These are phyloP conservation scores for Syzygium syzygioides DNA, from an alignment of 441 rosid species.

Conservation along the genomic window DNA sequence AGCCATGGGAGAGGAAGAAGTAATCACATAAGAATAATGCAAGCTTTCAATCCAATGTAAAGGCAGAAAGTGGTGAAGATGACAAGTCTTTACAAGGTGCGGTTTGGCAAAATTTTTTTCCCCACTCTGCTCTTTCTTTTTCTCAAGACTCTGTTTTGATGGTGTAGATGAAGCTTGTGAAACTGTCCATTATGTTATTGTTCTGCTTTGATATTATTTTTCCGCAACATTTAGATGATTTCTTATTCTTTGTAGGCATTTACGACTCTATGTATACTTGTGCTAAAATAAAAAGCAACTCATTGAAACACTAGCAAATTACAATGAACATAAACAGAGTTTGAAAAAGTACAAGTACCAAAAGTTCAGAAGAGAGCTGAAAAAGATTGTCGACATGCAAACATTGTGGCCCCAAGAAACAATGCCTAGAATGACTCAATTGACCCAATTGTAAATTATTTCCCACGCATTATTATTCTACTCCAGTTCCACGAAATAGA, in stretches of 20 bases:
- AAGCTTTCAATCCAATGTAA: not conserved
- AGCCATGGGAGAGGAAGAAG: conserved; percentile 45
- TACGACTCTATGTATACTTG: not conserved
- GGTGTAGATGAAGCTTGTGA: not conserved
- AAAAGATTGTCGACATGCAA: not conserved
- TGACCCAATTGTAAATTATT: conserved; percentile 8
- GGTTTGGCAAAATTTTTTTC: not conserved
- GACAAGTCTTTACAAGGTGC: not conserved
- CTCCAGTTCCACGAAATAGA: conserved; percentile 16
- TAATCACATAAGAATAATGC: not conserved
- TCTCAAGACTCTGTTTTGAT: not conserved
- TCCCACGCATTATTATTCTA: conserved; percentile 20
- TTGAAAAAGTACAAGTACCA: not conserved
- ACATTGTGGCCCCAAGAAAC: not conserved
- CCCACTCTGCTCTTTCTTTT: not conserved
- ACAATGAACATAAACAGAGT: conserved; percentile 1
- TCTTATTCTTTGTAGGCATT: not conserved
- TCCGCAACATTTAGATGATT: not conserved
- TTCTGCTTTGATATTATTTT: not conserved
- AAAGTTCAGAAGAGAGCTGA: not conserved
- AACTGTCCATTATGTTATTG: not conserved
- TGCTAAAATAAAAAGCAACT: not conserved
- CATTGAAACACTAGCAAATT: conserved; percentile 4
- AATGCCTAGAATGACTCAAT: conserved; percentile 10
- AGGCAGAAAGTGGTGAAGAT: not conserved